Conservation (phyloP, 768 basidiomycete species). For the Rhodosporidiobolus sp. region DNA sequence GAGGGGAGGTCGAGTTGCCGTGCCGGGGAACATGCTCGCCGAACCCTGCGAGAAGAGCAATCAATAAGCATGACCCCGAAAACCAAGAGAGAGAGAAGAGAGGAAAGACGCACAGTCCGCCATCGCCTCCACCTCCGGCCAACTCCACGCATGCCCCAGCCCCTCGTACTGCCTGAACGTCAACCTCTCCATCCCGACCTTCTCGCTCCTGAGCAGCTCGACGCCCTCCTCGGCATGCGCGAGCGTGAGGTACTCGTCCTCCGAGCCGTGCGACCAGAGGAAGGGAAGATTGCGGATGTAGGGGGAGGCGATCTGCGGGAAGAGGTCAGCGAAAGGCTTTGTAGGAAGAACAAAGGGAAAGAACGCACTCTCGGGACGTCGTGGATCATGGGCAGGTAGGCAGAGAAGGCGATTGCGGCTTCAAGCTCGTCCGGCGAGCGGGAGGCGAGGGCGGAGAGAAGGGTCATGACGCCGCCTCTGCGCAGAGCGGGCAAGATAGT, state of each 20-base stretch:
- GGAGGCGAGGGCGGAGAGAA: conserved; percentile 3
- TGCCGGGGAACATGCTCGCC: neutral
- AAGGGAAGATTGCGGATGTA: neutral
- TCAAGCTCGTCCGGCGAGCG: conserved; percentile 6
- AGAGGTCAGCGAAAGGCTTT: neutral
- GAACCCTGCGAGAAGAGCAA: neutral
- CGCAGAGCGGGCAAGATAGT: neutral
- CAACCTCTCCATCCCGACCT: neutral
- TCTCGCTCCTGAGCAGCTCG: neutral
- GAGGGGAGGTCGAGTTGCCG: neutral
- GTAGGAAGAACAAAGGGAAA: neutral
- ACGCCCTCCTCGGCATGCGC: neutral
- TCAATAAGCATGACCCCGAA: too few relatives aligned
- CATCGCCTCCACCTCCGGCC: conserved; percentile 15
- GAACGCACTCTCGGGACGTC: neutral
- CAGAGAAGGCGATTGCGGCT: conserved; percentile 14
- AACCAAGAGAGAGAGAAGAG: too few relatives aligned
- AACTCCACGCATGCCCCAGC: conserved; percentile 17
- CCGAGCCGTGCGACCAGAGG: conserved; percentile 18
- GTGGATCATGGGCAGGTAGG: conserved; percentile 16
- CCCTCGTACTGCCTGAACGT: conserved; percentile 7
- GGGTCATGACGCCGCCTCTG: conserved; percentile 30
- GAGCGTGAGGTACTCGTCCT: conserved; percentile 18
- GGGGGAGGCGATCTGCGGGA: conserved; percentile 7
- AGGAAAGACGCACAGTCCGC: conserved; percentile 4